These are phyloP conservation scores for Chaetomiaceae sp. DNA, from an alignment of 2,329 filamentous ascomycete species.

Conservation along the genomic window DNA sequence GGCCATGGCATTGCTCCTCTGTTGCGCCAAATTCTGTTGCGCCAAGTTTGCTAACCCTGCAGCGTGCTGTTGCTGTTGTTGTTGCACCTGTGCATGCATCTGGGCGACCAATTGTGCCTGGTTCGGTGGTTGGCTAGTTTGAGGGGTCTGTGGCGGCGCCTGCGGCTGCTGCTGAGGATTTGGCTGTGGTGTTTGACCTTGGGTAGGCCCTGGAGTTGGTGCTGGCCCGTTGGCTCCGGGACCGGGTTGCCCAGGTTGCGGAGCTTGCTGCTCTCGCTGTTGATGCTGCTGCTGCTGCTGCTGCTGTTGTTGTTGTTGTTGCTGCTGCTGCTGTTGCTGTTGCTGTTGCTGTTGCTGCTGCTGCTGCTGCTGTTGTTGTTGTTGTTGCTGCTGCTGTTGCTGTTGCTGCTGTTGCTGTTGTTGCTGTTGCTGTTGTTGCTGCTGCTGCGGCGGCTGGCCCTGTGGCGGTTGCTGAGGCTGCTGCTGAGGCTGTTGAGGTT, in stretches of 20 bases:
- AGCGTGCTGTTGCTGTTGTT: constrained; percentile 29
- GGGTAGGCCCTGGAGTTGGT: constrained; percentile 35
- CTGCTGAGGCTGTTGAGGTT: constrained; percentile 25
- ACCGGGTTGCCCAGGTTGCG: constrained; percentile 34
- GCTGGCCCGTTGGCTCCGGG: constrained; percentile 30
- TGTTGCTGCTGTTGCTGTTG: constrained; percentile 16
- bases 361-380: neutral
- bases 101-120: constrained; percentile 37
- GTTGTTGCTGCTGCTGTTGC: neutral
- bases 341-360: neutral
- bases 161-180: constrained; percentile 40
- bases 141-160: constrained; percentile 36
- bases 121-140: constrained; percentile 39
- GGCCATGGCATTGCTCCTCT: constrained; percentile 40
- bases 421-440: neutral
- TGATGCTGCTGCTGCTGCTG: neutral
- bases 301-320: neutral
- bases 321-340: neutral
- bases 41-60: constrained; percentile 35
- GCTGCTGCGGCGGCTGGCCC: constrained; percentile 32
- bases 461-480: constrained; percentile 41
- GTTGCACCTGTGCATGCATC: constrained; percentile 38
- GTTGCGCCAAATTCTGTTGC: no score
- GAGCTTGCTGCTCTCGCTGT: constrained; percentile 25
- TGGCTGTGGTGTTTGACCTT: constrained; percentile 31